Conservation (phyloP, 75 land plant species). For the Cupressus sempervirens region DNA sequence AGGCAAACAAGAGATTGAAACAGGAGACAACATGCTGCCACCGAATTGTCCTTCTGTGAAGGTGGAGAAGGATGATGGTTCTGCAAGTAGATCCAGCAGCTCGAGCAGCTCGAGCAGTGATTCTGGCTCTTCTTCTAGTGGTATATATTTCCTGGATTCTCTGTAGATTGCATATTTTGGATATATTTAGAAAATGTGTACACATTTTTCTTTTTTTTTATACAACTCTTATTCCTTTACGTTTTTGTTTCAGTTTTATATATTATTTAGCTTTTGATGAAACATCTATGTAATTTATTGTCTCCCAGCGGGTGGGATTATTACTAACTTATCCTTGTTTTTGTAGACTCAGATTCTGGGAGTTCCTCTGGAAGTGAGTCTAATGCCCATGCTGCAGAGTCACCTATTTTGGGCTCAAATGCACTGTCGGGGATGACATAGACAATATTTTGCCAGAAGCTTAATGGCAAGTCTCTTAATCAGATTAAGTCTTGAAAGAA, state of each 20-base stretch:
- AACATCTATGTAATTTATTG: not conserved
- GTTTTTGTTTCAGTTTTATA: not conserved
- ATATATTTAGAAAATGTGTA: not conserved
- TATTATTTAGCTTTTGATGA: not conserved
- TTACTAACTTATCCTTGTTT: not conserved
- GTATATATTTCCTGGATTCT: slow-evolving; percentile 23
- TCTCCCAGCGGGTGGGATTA: not conserved
- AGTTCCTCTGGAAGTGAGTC: slow-evolving; percentile 14
- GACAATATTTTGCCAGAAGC: not conserved
- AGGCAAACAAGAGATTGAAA: slow-evolving; percentile 17
- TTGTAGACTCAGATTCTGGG: slow-evolving; percentile 14
- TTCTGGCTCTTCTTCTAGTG: slow-evolving; percentile 77
- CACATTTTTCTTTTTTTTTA: not conserved
- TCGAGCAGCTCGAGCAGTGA: slow-evolving; percentile 62
- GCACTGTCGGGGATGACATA: not conserved
- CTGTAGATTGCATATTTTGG: not conserved
- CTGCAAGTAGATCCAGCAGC: slow-evolving; percentile 43
- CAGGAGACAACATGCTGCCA: slow-evolving; percentile 14
- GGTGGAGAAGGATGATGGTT: slow-evolving; percentile 26
- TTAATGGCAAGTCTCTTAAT: slow-evolving; percentile 11
- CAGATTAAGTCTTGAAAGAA: not conserved
- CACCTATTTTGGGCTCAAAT: slow-evolving; percentile 5
- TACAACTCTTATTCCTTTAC: not conserved
- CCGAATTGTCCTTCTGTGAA: slow-evolving; percentile 18
- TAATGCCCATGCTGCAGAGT: not conserved